Base-by-base conservation (phyloP, 352 stramenopile genomes). In the Pythium rhizo-oryzae region DNA sequence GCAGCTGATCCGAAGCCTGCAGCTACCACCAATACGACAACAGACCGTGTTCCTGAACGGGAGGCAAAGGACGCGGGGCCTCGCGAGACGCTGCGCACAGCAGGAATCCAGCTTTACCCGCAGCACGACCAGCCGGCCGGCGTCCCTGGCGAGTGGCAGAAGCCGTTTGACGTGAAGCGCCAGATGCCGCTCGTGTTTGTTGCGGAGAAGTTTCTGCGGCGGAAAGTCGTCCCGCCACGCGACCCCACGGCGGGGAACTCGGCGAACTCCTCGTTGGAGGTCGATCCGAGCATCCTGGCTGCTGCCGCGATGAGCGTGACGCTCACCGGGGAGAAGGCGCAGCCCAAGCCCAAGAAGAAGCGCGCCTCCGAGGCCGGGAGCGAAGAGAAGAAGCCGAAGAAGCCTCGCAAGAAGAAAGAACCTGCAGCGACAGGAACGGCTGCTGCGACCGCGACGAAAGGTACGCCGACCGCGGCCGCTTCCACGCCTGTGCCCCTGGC, bases 151-250 rank as follows among this genome's bases (percentile, higher is more conserved):
- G 71, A 63, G 8, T 88, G 78, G 81, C 59, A 77, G 54, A 70
- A 74, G 46, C 70, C 78, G 1, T 89, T 90, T 13, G 55, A 74
- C 18, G 50, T 74, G 47, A 80, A 83, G 69, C 53, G 76, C 4
- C 78, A 72, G 18, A 58, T 87, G 13, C 79, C 83, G 11, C 65
- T 89, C 16, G 79, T 76, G 9, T 90, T 87, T 58, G 76, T 86
- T 6, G 83, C 83, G 1, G 81, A 82, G 16, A 85, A 81, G 43
- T 90, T 91, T 56, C 62, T 91, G 25, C 77, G 75, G 58, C 72
- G 74, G 53, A 84, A 86, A 33, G 37, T 56, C 25, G 44, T 56
- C n/a, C 24, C 43, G 16, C 6, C n/a, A 1, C 11, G 37, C 9
- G 33, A 47, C 6, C 56, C 39, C 8, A 33, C 25, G 18, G 8